Evolutionary conservation across 2,329 filamentous ascomycete species (phyloP).

Genomic region (Elsinoe ampelina): DNA sequence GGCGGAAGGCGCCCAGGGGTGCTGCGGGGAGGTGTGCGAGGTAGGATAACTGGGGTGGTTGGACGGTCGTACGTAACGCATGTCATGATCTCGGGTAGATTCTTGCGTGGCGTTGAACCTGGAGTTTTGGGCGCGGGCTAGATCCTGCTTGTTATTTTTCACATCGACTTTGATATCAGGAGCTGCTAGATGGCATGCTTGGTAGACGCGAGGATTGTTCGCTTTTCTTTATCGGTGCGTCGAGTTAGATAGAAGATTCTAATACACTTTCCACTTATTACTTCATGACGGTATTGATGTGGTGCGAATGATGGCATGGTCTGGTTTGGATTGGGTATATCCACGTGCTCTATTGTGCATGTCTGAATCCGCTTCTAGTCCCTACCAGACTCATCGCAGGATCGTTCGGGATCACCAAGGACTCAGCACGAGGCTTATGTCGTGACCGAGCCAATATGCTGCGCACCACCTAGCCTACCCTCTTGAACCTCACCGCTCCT

Average conservation of each 20-base stretch:
- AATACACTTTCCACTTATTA: background rate
- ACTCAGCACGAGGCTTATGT: too few species aligned
- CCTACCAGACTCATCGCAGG: too few species aligned
- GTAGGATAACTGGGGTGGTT: background rate
- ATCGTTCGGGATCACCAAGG: too few species aligned
- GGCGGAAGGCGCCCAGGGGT: background rate
- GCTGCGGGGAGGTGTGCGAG: background rate
- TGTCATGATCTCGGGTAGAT: constrained; percentile 11
- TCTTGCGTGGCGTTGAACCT: background rate
- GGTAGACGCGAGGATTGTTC: too few species aligned
- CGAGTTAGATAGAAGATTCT: background rate
- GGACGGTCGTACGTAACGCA: background rate
- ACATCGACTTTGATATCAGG: background rate
- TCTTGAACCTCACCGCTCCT: constrained; percentile 3
- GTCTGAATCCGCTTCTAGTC: too few species aligned
- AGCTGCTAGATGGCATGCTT: background rate
- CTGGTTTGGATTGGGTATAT: too few species aligned
- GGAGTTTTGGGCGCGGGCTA: background rate
- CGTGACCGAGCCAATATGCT: too few species aligned
- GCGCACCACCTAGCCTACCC: background rate
- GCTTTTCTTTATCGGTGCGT: background rate
- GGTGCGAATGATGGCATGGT: too few species aligned
- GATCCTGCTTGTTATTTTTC: background rate
- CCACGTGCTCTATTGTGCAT: too few species aligned
- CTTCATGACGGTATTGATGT: too few species aligned